Percentiles rank a stretch among this genome's conserved stretches.
These are phyloP conservation scores for Collariella sp. DNA, from an alignment of 495 filamentous ascomycete genomes.

Conservation along the genomic window DNA sequence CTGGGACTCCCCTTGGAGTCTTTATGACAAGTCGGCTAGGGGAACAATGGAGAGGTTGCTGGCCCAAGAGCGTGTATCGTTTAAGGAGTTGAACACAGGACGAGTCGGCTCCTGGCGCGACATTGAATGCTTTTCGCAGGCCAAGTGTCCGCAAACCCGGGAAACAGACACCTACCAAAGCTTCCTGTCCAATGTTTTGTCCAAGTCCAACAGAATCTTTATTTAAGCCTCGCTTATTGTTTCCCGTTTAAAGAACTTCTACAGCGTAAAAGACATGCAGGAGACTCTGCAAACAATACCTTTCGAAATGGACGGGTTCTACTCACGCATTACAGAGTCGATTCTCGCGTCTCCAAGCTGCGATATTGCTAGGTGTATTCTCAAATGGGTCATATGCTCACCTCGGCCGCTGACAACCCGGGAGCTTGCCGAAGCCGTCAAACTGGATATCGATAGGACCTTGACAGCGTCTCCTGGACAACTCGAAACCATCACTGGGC, in stretches of 20 bases:
- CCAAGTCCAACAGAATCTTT: slow-evolving; percentile 15
- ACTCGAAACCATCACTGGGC: too few relatives aligned
- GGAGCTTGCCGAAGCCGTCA: too few relatives aligned
- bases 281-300: slow-evolving; percentile 1
- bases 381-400: too few relatives aligned
- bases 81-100: slow-evolving; percentile 5
- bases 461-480: too few relatives aligned
- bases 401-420: too few relatives aligned
- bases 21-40: slow-evolving; percentile 27
- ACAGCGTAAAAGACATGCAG: slow-evolving; percentile 17
- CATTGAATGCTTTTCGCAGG: slow-evolving; percentile 7
- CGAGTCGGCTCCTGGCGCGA: neutral
- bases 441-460: too few relatives aligned
- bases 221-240: slow-evolving; percentile 16
- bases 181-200: slow-evolving; percentile 9
- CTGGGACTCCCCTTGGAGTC: slow-evolving; percentile 21
- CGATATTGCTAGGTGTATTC: too few relatives aligned
- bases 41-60: slow-evolving; percentile 6
- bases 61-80: neutral
- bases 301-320: too few relatives aligned
- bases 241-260: slow-evolving; percentile 5
- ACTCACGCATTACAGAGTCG: too few relatives aligned
- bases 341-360: too few relatives aligned
- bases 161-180: neutral
- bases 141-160: neutral